phyloP scores from a whole-genome alignment of 2,329 filamentous ascomycete species.

The Talaromyces marneffei region DNA sequence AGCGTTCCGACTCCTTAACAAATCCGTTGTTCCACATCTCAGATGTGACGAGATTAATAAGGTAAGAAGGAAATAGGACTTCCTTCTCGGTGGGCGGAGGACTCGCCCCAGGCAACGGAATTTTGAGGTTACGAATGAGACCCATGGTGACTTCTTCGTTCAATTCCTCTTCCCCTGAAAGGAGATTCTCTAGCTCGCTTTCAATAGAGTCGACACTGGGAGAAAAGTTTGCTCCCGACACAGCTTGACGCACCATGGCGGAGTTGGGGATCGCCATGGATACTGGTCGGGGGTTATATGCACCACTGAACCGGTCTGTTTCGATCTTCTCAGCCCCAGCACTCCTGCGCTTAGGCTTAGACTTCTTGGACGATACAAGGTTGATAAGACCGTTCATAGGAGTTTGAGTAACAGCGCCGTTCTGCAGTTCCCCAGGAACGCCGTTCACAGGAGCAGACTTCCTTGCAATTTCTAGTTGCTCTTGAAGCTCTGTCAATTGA shows the following conservation, averaged over 20 bases:
- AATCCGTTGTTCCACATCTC: constrained; percentile 99
- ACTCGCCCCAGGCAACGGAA: constrained; percentile 77
- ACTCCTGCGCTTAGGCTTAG: constrained; percentile 73
- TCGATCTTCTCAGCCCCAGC: constrained; percentile 81
- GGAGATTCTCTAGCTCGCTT: constrained; percentile 84
- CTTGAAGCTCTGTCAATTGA: constrained; percentile 82
- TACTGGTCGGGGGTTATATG: constrained; percentile 90
- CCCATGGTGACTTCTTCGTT: constrained; percentile 97
- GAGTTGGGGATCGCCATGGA: constrained; percentile 75
- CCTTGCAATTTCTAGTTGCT: constrained; percentile 84
- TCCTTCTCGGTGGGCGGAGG: constrained; percentile 96
- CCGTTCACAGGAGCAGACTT: constrained; percentile 67
- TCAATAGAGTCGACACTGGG: constrained; percentile 86
- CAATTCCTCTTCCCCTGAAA: constrained; percentile 90
- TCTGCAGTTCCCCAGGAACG: constrained; percentile 53
- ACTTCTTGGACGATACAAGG: constrained; percentile 92
- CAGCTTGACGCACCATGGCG: constrained; percentile 57
- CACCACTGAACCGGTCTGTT: constrained; percentile 80
- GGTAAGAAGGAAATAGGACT: constrained; percentile 94
- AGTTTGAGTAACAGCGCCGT: constrained; percentile 54
- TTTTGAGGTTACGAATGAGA: constrained; percentile 92
- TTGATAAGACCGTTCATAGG: constrained; percentile 80
- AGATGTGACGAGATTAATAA: constrained; percentile 97
- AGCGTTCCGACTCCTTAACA: constrained; percentile 97
- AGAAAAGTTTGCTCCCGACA: constrained; percentile 70